Conservation (phyloP, 257 asterid species). For the Solanum bukasovii region DNA sequence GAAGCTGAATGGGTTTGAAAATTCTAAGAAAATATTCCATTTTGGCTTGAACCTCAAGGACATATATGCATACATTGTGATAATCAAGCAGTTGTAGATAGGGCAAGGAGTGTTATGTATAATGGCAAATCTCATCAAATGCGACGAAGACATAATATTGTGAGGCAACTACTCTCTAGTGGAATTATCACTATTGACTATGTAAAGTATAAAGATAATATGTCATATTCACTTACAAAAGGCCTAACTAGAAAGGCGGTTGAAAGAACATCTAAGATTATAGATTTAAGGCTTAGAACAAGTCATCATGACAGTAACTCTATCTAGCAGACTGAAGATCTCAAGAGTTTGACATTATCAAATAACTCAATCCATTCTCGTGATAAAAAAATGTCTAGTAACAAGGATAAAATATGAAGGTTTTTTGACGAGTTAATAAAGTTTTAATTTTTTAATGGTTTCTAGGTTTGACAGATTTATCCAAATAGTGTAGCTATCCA, state of each 20-base stretch:
- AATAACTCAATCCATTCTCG: neutral
- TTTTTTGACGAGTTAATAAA: neutral
- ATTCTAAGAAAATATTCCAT: neutral
- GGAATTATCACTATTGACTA: neutral
- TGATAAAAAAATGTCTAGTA: neutral
- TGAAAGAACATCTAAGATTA: neutral
- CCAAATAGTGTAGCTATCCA: neutral
- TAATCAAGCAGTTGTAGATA: neutral
- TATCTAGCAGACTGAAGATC: neutral
- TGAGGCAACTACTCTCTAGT: neutral
- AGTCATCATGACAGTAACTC: neutral
- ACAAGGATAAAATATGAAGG: neutral
- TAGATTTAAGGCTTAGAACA: neutral
- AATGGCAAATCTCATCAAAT: neutral
- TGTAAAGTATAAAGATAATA: no score
- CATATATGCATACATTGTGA: neutral
- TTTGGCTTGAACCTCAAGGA: neutral
- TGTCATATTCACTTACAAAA: no score
- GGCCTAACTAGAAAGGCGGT: neutral
- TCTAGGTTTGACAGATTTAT: neutral
- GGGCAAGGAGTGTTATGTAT: neutral
- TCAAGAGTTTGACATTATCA: neutral
- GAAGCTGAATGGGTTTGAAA: no score
- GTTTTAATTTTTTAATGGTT: no score
- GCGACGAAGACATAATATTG: no score